Evolutionary conservation across 768 basidiomycete genomes (phyloP).

Genomic region (Suillus spraguei): DNA sequence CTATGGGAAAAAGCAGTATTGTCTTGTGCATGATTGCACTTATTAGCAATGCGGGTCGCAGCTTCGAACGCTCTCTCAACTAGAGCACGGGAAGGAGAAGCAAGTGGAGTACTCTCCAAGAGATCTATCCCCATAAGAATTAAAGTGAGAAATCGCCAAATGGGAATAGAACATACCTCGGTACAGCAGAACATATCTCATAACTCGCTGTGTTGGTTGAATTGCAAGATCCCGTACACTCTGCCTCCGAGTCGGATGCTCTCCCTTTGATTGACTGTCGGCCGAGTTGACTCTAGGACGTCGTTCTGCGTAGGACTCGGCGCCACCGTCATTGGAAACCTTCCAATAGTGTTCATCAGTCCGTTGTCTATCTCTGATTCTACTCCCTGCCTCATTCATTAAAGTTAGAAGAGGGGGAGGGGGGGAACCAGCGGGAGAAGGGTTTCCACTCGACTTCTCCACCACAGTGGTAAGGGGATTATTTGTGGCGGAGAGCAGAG

Average conservation of each 20-base stretch:
- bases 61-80: slow-evolving; percentile 61
- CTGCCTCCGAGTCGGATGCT: slow-evolving; percentile 22
- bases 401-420: slow-evolving; percentile 17
- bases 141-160: slow-evolving; percentile 10
- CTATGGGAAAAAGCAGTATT: slow-evolving; percentile 47
- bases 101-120: slow-evolving; percentile 47
- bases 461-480: slow-evolving; percentile 1
- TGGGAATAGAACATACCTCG: slow-evolving; percentile 44
- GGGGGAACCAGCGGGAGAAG: slow-evolving; percentile 11
- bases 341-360: slow-evolving; percentile 11
- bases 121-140: slow-evolving; percentile 43
- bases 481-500: slow-evolving; percentile 13
- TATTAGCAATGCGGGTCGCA: slow-evolving; percentile 57
- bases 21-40: slow-evolving; percentile 62
- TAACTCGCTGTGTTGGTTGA: slow-evolving; percentile 63
- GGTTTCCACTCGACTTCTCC: slow-evolving; percentile 8
- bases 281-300: slow-evolving; percentile 7
- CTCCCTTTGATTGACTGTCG: slow-evolving; percentile 4
- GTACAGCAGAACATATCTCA: slow-evolving; percentile 62
- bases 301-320: slow-evolving; percentile 12
- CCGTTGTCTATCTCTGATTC: slow-evolving; percentile 13
- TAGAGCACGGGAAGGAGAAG: slow-evolving; percentile 50
- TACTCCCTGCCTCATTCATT: slow-evolving; percentile 11
- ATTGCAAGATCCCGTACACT: slow-evolving; percentile 62
- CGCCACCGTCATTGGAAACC: background rate